Conservation (phyloP, 2,329 filamentous ascomycete genomes). For the Basipetospora chlamydospora region DNA sequence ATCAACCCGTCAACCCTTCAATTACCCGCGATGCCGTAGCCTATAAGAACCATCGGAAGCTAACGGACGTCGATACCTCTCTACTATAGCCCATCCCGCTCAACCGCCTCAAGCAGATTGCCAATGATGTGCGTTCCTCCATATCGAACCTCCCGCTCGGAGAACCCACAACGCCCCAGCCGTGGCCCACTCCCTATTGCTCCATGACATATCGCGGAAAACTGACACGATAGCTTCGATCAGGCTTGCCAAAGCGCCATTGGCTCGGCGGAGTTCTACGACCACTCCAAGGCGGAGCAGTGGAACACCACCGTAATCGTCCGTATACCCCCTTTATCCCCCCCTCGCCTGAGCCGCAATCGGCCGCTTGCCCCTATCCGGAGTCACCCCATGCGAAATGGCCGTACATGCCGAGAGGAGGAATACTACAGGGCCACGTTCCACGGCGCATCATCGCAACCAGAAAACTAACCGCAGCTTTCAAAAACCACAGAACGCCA, state of each 20-base stretch:
- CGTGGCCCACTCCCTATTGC: too few relatives aligned
- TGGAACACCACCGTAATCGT: conserved; percentile 96
- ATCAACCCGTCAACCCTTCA: too few relatives aligned
- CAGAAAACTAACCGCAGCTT: not conserved
- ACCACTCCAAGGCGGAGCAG: conserved; percentile 67
- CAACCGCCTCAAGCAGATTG: conserved; percentile 71
- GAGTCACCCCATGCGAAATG: too few relatives aligned
- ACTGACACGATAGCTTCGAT: too few relatives aligned
- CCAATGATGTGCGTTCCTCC: conserved; percentile 52
- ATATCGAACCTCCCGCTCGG: not conserved
- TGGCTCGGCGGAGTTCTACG: conserved; percentile 62
- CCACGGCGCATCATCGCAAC: too few relatives aligned
- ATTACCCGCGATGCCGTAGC: too few relatives aligned
- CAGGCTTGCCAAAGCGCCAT: conserved; percentile 76
- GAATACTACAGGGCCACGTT: too few relatives aligned
- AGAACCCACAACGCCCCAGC: not conserved
- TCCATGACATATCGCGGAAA: too few relatives aligned
- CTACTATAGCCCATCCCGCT: conserved; percentile 55
- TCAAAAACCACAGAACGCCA: conserved; percentile 42
- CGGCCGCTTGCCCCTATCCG: too few relatives aligned
- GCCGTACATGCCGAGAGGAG: too few relatives aligned
- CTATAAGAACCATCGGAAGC: too few relatives aligned
- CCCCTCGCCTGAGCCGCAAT: not conserved
- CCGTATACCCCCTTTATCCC: conserved; percentile 19
- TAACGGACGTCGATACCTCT: conserved; percentile 1